Conservation (phyloP, 1,284 basidiomycete species). For the Cronartium ribicola region DNA sequence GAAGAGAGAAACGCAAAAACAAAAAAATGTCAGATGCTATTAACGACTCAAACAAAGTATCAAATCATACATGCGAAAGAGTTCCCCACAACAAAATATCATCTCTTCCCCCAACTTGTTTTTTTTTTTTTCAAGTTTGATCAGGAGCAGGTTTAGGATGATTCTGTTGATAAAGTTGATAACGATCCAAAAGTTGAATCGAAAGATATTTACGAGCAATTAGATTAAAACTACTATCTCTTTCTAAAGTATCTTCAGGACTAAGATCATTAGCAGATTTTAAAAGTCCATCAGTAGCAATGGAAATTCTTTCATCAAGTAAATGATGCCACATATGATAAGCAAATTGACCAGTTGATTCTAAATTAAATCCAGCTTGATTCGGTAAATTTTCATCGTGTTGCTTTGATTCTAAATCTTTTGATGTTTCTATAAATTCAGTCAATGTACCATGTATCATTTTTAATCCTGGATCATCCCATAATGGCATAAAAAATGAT, state of each 20-base stretch:
- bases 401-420: conserved; percentile 20
- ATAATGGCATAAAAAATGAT: conserved; percentile 39
- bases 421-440: not conserved
- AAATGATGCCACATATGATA: conserved; percentile 42
- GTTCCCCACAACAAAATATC: not conserved
- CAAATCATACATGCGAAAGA: not conserved
- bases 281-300: conserved; percentile 29
- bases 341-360: conserved; percentile 32
- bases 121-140: too few relatives aligned
- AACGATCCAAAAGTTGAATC: conserved; percentile 13
- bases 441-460: conserved; percentile 25
- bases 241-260: conserved; percentile 20
- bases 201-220: conserved; percentile 36
- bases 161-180: conserved; percentile 20
- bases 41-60: not conserved
- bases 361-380: conserved; percentile 17
- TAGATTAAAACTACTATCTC: conserved; percentile 33
- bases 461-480: conserved; percentile 35
- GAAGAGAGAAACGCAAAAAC: not conserved
- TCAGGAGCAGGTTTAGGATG: not conserved
- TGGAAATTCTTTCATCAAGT: conserved; percentile 27
- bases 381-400: conserved; percentile 23
- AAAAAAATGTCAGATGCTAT: not conserved
- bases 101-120: too few relatives aligned
- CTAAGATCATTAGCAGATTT: conserved; percentile 6